Conservation (phyloP, 345 rosid species). For the Syzygium aromaticum region DNA sequence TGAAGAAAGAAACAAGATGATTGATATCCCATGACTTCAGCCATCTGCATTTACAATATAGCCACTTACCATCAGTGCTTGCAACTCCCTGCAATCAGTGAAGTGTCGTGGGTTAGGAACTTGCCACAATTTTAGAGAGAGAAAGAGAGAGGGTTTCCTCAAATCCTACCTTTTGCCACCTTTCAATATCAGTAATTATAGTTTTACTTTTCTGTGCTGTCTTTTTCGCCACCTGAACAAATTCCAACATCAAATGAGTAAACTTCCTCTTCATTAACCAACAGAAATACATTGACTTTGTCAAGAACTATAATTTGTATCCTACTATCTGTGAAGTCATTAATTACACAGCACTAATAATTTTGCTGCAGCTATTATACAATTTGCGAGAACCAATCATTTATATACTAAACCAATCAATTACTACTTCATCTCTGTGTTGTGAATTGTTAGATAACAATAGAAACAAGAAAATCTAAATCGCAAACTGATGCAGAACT, state of each 20-base stretch:
- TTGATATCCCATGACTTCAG: neutral
- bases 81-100: constrained; percentile 82
- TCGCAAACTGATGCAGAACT: neutral
- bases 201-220: constrained; percentile 89
- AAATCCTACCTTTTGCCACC: constrained; percentile 85
- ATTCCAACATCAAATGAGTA: neutral
- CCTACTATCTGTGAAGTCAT: neutral
- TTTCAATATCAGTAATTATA: constrained; percentile 79
- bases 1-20: neutral
- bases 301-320: neutral
- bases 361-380: neutral
- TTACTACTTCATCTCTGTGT: neutral
- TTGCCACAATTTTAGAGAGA: constrained; percentile 4
- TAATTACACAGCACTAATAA: neutral
- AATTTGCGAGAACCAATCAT: neutral
- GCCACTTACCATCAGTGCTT: constrained; percentile 76
- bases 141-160: constrained; percentile 1
- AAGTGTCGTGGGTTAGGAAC: neutral
- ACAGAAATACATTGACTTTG: neutral
- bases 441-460: neutral
- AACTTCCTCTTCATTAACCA: neutral
- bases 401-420: neutral
- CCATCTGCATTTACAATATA: neutral
- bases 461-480: neutral
- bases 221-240: constrained; percentile 67